These are phyloP conservation scores for Epichloe sylvatica DNA, from an alignment of 2,329 filamentous ascomycete species.

Conservation along the genomic window DNA sequence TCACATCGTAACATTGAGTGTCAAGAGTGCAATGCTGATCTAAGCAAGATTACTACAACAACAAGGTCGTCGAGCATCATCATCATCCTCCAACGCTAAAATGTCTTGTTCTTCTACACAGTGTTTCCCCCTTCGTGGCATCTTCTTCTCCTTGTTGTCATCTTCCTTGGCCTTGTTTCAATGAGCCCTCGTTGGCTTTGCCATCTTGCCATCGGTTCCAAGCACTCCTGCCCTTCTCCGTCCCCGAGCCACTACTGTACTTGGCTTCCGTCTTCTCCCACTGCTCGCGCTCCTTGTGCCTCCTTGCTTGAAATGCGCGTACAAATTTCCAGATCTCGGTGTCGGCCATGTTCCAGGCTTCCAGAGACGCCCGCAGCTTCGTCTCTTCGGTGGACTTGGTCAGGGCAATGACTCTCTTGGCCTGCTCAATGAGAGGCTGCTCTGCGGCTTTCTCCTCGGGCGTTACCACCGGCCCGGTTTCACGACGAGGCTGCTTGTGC, in stretches of 20 bases:
- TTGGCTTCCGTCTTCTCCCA: slow-evolving; percentile 59
- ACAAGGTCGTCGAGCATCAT: background rate
- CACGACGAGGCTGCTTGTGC: slow-evolving; percentile 17
- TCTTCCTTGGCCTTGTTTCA: background rate
- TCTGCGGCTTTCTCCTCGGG: slow-evolving; percentile 42
- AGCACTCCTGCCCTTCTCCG: slow-evolving; percentile 27
- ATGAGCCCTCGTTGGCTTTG: slow-evolving; percentile 3
- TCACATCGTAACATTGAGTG: no score
- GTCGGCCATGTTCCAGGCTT: slow-evolving; percentile 57
- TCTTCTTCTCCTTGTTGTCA: background rate
- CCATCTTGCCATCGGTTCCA: slow-evolving; percentile 25
- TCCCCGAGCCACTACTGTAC: slow-evolving; percentile 49
- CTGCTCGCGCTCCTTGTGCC: slow-evolving; percentile 45
- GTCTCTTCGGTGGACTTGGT: slow-evolving; percentile 30
- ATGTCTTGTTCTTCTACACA: background rate
- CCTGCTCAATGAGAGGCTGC: slow-evolving; percentile 33
- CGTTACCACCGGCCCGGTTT: slow-evolving; percentile 35
- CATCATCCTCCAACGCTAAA: background rate
- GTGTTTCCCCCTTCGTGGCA: background rate
- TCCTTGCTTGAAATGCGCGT: slow-evolving; percentile 50
- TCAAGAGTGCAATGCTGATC: no score
- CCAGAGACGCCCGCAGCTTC: slow-evolving; percentile 38
- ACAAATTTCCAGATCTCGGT: slow-evolving; percentile 67
- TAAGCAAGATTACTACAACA: background rate
- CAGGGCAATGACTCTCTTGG: slow-evolving; percentile 36